Evolutionary conservation across 1,284 basidiomycete species (phyloP), one percentile per base, ranked within the genome.

Genomic region (Coriolopsis trogii): DNA sequence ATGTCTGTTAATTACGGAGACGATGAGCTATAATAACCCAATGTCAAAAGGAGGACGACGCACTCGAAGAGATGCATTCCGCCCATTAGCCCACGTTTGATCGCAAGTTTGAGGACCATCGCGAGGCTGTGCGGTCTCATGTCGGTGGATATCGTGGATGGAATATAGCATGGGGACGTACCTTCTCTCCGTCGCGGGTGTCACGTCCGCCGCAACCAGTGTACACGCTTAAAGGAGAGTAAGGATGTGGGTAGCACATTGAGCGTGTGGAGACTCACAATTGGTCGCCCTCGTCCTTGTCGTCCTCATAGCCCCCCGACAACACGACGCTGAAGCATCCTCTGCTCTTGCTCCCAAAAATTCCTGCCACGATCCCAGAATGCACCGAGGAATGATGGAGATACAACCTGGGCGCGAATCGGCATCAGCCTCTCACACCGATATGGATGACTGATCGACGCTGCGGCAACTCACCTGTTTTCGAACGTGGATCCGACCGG

Each of bases 261-360:
- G 20, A 12, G 46, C 26, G 13, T 5, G 15, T 21, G 52, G 10
- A 6, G 5, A 55, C 73, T 31, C 57, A 77, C 76, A 78, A 70
- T 25, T 12, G 63, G 1, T 74, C 65, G 3, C 76, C 76, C 0
- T 50, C 10, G 40, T 78, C 76, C 4, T 54, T 21, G 49, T 78
- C 68, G 51, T 78, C 76, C 34, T 72, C 69, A 44, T 78, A 78
- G 8, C 69, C 69, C 3, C 64, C 70, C 7, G 73, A 74, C 7
- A 77, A 34, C 6, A 73, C 75, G 16, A 78, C 67, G 6, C 75
- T 75, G 33, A 59, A 73, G 5, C 73, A 75, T 1, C 75, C 74
- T 0, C 59, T 40, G n/a, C 51, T 26, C 30, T 59, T 60, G 18
- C 29, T 49, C 1, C 65, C 65, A 24, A 31, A 49, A 12, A 67